Conservation (phyloP, 805 yeast genomes). For the Wickerhamomyces queroliae region DNA sequence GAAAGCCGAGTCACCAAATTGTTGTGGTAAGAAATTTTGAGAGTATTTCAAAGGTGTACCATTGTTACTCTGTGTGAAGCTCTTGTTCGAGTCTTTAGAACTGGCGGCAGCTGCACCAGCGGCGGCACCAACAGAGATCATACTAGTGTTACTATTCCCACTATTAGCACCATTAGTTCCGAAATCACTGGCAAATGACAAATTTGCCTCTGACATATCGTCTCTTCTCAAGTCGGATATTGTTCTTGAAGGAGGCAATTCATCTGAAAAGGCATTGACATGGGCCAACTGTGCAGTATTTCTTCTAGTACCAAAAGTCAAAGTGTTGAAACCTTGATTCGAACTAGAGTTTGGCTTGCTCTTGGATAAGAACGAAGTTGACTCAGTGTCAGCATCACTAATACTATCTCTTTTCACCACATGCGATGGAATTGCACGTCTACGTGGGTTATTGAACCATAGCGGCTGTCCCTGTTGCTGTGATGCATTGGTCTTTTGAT, state of each 20-base stretch:
- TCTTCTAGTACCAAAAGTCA: conserved; percentile 33
- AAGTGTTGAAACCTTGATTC: conserved; percentile 29
- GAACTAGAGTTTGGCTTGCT: conserved; percentile 7
- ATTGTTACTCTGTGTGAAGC: not conserved
- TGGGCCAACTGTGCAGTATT: conserved; percentile 16
- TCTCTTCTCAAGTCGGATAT: conserved; percentile 35
- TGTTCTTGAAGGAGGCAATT: conserved; percentile 35
- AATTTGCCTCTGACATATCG: conserved; percentile 22
- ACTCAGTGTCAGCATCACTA: conserved; percentile 16
- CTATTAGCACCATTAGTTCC: conserved; percentile 8
- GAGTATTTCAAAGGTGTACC: conserved; percentile 6
- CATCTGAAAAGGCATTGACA: conserved; percentile 29
- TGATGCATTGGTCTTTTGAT: conserved; percentile 13
- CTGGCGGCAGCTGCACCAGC: no score
- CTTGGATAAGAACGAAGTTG: conserved; percentile 17
- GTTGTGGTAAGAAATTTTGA: conserved; percentile 5
- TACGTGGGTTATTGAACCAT: conserved; percentile 38
- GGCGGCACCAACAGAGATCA: conserved; percentile 1
- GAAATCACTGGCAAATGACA: conserved; percentile 14
- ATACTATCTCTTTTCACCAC: conserved; percentile 35
- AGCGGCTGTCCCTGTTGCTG: conserved; percentile 16
- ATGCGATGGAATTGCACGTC: conserved; percentile 41
- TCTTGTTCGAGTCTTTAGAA: not conserved
- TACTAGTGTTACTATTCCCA: conserved; percentile 5
- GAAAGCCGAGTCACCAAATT: conserved; percentile 10